Conservation (phyloP, 306 rosid genomes). For the Hippophae gyantsensis region DNA sequence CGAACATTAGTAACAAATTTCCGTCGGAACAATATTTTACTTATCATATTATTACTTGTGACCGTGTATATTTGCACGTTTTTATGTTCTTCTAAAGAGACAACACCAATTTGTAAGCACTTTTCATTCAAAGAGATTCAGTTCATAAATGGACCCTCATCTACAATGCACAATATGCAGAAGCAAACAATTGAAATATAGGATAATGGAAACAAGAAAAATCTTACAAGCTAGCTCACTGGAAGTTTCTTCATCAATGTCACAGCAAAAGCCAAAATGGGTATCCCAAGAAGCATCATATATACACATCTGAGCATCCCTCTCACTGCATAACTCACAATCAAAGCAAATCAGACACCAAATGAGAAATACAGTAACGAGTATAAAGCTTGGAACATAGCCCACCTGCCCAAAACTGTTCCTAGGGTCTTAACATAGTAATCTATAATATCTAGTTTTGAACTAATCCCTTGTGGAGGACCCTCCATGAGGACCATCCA, state of each 20-base stretch:
- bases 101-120: too few species aligned
- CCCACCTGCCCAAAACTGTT: slow-evolving; percentile 55
- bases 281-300: slow-evolving; percentile 68
- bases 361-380: neutral
- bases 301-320: slow-evolving; percentile 72
- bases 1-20: too few species aligned
- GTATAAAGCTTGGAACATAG: slow-evolving; percentile 1
- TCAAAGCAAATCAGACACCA: slow-evolving; percentile 8
- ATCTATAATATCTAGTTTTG: slow-evolving; percentile 43
- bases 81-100: too few species aligned
- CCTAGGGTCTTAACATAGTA: slow-evolving; percentile 46
- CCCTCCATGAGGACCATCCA: slow-evolving; percentile 67
- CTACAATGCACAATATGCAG: slow-evolving; percentile 7
- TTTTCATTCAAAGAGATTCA: too few species aligned
- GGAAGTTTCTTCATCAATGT: slow-evolving; percentile 54
- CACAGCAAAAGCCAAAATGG: slow-evolving; percentile 66
- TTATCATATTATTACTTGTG: too few species aligned
- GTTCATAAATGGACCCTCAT: neutral
- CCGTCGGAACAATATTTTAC: too few species aligned
- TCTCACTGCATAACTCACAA: slow-evolving; percentile 41
- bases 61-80: too few species aligned
- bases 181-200: neutral
- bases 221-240: slow-evolving; percentile 50
- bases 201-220: neutral
- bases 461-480: slow-evolving; percentile 39